These are phyloP conservation scores for Galeopsis tetrahit DNA, from an alignment of 257 asterid species.

Conservation along the genomic window DNA sequence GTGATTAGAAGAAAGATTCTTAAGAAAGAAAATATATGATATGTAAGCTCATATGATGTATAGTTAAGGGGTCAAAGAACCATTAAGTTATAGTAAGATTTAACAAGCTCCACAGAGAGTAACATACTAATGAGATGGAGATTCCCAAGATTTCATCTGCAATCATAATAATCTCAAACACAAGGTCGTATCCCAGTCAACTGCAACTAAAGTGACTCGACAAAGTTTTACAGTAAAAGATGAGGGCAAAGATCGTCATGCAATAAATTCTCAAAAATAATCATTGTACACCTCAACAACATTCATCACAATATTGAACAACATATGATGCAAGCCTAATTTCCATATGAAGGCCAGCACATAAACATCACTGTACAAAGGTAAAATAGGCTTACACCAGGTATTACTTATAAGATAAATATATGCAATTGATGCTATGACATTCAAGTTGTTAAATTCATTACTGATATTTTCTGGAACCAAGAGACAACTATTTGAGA, in stretches of 20 bases:
- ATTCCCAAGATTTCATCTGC: background rate
- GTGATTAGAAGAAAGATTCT: conserved; percentile 7
- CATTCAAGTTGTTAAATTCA: conserved; percentile 4
- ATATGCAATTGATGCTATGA: background rate
- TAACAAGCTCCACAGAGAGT: background rate
- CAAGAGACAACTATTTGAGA: background rate
- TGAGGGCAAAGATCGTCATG: background rate
- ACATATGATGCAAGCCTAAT: conserved; percentile 6
- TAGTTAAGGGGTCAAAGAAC: background rate
- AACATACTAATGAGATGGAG: background rate
- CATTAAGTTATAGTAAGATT: background rate
- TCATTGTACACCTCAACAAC: background rate
- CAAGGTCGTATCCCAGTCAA: conserved; percentile 2
- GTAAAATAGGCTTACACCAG: background rate
- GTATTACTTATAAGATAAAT: background rate
- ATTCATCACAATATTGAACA: background rate
- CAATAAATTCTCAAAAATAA: background rate
- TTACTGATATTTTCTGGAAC: conserved; percentile 9
- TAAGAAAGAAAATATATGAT: background rate
- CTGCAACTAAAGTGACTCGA: background rate
- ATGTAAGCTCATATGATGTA: background rate
- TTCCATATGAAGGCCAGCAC: background rate
- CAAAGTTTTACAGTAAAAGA: background rate
- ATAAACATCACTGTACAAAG: background rate
- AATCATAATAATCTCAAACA: background rate